Evolutionary conservation across 2,329 filamentous ascomycete species (phyloP).

Genomic region (Periconia sp.): DNA sequence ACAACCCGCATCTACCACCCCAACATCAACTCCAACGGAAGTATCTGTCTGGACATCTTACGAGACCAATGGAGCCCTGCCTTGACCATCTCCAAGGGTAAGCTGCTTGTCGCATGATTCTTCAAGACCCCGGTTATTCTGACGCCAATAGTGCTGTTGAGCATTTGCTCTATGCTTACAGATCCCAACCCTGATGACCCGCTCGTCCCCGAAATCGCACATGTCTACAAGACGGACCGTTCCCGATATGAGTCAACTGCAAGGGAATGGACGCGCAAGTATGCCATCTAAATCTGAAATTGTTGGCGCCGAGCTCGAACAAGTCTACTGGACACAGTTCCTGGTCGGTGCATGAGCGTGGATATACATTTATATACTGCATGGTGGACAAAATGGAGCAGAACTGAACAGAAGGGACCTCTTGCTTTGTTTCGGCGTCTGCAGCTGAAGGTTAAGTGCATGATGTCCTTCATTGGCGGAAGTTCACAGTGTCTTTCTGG

Average conservation of each 20-base stretch:
- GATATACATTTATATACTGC: constrained; percentile 24
- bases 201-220: constrained; percentile 96
- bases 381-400: constrained; percentile 25
- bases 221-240: constrained; percentile 99
- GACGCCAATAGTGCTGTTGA: constrained; percentile 74
- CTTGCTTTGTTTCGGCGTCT: constrained; percentile 27
- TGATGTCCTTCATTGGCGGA: constrained; percentile 35
- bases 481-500: constrained; percentile 17
- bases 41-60: constrained; percentile 97
- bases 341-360: constrained; percentile 21
- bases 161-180: constrained; percentile 99
- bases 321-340: constrained; percentile 20
- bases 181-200: constrained; percentile 99
- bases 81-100: constrained; percentile 98
- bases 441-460: constrained; percentile 34
- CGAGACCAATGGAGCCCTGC: constrained; percentile 99
- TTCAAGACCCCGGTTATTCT: constrained; percentile 10
- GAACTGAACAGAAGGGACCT: constrained; percentile 22
- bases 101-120: constrained; percentile 13
- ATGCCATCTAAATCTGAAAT: constrained; percentile 71
- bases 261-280: constrained; percentile 98
- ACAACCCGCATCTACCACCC: constrained; percentile 99
- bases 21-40: constrained; percentile 99
- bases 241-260: constrained; percentile 94
- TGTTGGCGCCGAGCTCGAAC: constrained; percentile 27